These are phyloP conservation scores for Pezicula radicicola DNA, from an alignment of 2,329 filamentous ascomycete species.

Conservation along the genomic window DNA sequence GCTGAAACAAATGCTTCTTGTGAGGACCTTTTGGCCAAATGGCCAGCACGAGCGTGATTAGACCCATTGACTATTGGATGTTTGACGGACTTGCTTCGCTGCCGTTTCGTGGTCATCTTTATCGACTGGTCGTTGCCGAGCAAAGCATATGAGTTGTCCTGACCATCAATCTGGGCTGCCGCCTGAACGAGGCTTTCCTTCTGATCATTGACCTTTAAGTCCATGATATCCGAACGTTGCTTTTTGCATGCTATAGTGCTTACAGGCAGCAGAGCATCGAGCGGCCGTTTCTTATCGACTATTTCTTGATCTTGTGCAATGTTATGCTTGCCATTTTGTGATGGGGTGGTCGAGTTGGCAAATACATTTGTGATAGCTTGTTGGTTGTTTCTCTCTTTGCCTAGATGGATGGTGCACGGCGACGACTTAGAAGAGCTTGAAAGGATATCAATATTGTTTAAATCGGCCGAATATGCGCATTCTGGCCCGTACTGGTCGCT, in stretches of 20 bases:
- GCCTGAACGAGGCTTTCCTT: too few relatives aligned
- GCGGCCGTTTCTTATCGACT: too few relatives aligned
- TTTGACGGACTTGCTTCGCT: neutral
- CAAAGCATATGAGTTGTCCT: neutral
- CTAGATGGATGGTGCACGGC: too few relatives aligned
- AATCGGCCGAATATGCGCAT: constrained; percentile 7
- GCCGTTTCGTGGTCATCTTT: neutral
- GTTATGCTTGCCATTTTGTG: too few relatives aligned
- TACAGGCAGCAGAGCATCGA: too few relatives aligned
- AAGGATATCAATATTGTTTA: neutral
- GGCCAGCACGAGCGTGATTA: constrained; percentile 19
- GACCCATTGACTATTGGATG: constrained; percentile 1
- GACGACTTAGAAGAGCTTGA: neutral
- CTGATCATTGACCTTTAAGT: too few relatives aligned
- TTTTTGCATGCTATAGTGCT: too few relatives aligned
- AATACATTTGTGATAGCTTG: too few relatives aligned
- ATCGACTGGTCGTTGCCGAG: neutral
- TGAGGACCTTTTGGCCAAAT: constrained; percentile 18
- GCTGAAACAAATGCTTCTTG: constrained; percentile 36
- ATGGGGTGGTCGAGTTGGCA: too few relatives aligned
- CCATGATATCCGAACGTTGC: too few relatives aligned
- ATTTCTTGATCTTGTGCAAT: too few relatives aligned
- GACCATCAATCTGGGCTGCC: neutral
- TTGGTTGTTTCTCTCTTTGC: too few relatives aligned
- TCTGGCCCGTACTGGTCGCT: constrained; percentile 6